phyloP scores from a whole-genome alignment of 495 filamentous ascomycete genomes.

The Penicillium robsamsonii region DNA sequence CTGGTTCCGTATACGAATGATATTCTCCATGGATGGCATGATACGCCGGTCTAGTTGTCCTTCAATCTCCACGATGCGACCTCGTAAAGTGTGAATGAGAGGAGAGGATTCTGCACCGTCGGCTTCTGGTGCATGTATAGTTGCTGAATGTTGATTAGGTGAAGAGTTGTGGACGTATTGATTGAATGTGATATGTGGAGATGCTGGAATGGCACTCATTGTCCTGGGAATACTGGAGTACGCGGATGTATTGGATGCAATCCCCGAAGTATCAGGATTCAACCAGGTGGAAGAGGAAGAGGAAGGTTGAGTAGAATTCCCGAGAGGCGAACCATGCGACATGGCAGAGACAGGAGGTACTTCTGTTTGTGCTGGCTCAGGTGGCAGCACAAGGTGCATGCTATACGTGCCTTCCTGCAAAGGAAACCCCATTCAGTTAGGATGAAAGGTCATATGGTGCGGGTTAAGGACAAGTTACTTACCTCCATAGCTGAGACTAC shows the following conservation, averaged over 20 bases:
- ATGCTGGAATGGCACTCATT: not conserved
- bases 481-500: slow-evolving; percentile 58
- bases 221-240: not conserved
- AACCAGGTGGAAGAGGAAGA: not conserved
- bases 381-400: slow-evolving; percentile 64
- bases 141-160: not conserved
- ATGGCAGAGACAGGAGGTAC: not conserved
- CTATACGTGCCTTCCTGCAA: slow-evolving; percentile 37
- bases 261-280: not conserved
- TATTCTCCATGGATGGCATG: slow-evolving; percentile 30
- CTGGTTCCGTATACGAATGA: slow-evolving; percentile 35
- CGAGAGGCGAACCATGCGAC: not conserved
- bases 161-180: not conserved
- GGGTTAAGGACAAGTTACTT: slow-evolving; percentile 23
- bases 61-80: slow-evolving; percentile 38
- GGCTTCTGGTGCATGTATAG: not conserved
- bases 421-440: slow-evolving; percentile 23
- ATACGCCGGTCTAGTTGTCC: slow-evolving; percentile 39
- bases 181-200: not conserved
- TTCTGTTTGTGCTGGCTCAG: slow-evolving; percentile 26
- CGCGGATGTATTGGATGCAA: not conserved
- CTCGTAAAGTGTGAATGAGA: slow-evolving; percentile 9
- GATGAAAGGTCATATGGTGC: not conserved
- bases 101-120: not conserved
- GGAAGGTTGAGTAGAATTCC: not conserved